Base-by-base conservation (phyloP, 768 basidiomycete genomes). In the Porphyrellus cyaneotinctus region DNA sequence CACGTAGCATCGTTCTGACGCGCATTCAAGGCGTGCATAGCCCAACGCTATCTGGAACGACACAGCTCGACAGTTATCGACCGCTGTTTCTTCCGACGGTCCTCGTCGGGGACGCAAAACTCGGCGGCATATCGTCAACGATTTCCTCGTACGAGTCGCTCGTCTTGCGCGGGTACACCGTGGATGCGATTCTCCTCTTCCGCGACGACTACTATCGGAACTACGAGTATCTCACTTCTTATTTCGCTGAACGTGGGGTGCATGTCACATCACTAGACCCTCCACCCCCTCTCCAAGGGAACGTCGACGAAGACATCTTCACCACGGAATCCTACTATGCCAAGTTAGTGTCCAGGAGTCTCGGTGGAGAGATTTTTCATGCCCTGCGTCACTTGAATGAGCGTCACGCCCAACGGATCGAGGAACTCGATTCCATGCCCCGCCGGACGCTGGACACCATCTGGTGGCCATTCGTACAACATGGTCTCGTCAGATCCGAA, bases 381-480 rank as follows among this genome's bases (percentile, higher is more conserved):
- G 70, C 84, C 4, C 68, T 91, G 3, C 67, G 74, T 5, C 76
- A 83, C 59, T 71, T 97, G 23, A 84, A 91, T 58, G 54, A 65
- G 10, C 73, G 78, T 32, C 95, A 97, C 68, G 55, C 64, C 0
- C 60, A 67, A n/a, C 78, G 95, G 7, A 67, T 97, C n/a, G 64
- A 76, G 12, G 82, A 88, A 38, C 79, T 98, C 9, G 79, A 84
- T 44, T 79, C 85, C 1, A 91, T 95, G 84, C 82, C 91, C 4
- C 73, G 74, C 11, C 80, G 94, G 33, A 85, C 93, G 1, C 73
- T 89, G 39, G 78, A 92, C 48, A 77, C 77, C 2, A 76, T 97
- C 41, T 98, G 95, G 95, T 98, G 94, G 92, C 95, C 95, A 0
- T 98, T 98, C 65, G 91, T 93, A 2, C 95, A 98, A 65, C 95